phyloP scores from a whole-genome alignment of 1,284 basidiomycete species.

The Pholiota adiposa region DNA sequence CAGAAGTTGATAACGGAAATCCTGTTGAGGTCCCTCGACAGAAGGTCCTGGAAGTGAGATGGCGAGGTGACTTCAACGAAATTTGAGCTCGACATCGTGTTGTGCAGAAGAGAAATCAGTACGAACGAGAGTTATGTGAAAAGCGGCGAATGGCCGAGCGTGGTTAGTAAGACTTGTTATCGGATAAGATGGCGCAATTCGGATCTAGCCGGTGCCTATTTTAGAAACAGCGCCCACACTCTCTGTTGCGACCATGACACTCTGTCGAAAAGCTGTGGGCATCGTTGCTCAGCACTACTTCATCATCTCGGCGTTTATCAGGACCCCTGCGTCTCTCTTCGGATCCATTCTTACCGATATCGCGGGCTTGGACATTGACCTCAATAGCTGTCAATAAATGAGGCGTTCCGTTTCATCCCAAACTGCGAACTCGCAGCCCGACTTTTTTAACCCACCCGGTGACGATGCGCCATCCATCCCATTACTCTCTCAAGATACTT shows the following conservation, averaged over 20 bases:
- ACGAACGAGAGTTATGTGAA: constrained; percentile 21
- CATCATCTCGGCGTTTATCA: neutral
- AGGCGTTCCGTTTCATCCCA: too few relatives aligned
- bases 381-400: too few relatives aligned
- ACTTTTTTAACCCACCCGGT: too few relatives aligned
- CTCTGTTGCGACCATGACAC: neutral
- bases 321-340: neutral
- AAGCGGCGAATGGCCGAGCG: constrained; percentile 6
- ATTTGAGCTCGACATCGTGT: constrained; percentile 43
- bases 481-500: too few relatives aligned
- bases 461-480: too few relatives aligned
- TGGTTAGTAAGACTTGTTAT: constrained; percentile 25
- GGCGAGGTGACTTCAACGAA: constrained; percentile 63
- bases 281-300: neutral
- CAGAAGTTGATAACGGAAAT: constrained; percentile 92
- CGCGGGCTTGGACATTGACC: neutral
- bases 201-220: constrained; percentile 29
- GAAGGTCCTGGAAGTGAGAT: constrained; percentile 73
- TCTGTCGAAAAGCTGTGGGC: neutral
- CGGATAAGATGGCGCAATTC: constrained; percentile 40
- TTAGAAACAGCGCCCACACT: neutral
- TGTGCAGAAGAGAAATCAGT: constrained; percentile 13
- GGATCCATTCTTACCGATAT: neutral
- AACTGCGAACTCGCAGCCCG: too few relatives aligned
- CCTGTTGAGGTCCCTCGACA: constrained; percentile 76